Percentiles rank a stretch among this genome's conserved stretches.
Evolutionary conservation across 805 yeast genomes (phyloP).

Genomic region (Spathaspora passalidarum): DNA sequence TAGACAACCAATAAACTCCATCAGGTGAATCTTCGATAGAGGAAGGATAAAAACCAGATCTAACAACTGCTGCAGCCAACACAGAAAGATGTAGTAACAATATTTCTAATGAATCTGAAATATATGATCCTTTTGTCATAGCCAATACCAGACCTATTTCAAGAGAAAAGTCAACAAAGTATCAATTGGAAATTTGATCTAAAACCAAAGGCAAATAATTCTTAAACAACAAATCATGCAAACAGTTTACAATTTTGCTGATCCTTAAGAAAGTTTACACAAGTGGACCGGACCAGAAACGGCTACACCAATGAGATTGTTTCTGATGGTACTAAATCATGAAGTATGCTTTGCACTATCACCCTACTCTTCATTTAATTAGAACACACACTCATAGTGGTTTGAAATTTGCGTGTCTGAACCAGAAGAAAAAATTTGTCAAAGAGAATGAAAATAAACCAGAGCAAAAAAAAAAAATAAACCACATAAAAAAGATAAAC

Average conservation of each 20-base stretch:
- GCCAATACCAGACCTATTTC: conserved; percentile 7
- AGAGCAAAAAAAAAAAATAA: conserved; percentile 3
- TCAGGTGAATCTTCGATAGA: background rate
- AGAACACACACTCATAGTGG: background rate
- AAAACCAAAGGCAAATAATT: background rate
- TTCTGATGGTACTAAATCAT: background rate
- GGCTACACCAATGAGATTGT: conserved; percentile 8
- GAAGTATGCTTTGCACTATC: background rate
- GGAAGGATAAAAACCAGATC: background rate
- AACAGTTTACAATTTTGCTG: background rate
- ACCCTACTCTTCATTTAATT: background rate
- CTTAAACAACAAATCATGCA: background rate
- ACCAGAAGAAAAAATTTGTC: conserved; percentile 6
- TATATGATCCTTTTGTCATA: conserved; percentile 5
- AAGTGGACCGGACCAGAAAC: conserved; percentile 6
- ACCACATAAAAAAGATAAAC: conserved; percentile 1
- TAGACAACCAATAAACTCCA: background rate
- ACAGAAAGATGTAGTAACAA: background rate
- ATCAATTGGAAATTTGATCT: background rate
- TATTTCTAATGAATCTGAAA: background rate
- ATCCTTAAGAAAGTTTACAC: background rate
- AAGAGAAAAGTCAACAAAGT: conserved; percentile 3
- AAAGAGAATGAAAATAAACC: background rate
- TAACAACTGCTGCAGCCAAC: background rate
- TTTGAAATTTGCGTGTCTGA: conserved; percentile 2